These are phyloP conservation scores for Coemansia furcata DNA, from an alignment of 192 early-diverging fungal genomes.

Conservation along the genomic window DNA sequence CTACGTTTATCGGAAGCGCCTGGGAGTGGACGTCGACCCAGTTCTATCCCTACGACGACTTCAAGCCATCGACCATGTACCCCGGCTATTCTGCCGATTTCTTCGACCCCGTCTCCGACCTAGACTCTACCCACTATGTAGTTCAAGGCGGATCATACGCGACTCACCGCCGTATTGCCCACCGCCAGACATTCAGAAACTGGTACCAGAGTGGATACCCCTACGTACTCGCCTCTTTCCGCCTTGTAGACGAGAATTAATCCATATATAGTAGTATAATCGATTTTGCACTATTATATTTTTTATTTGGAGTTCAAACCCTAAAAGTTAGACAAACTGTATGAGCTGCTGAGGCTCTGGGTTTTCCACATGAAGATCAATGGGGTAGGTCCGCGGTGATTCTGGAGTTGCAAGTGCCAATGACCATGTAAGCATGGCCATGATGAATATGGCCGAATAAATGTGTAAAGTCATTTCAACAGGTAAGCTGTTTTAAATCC, in stretches of 20 bases:
- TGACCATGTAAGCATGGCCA: neutral
- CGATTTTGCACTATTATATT: neutral
- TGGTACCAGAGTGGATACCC: conserved; percentile 90
- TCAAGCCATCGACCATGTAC: conserved; percentile 64
- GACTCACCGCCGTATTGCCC: conserved; percentile 74
- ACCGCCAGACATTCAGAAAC: conserved; percentile 74
- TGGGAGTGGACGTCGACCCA: conserved; percentile 85
- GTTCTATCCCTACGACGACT: conserved; percentile 62
- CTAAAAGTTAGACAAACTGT: conserved; percentile 8
- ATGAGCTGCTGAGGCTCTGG: conserved; percentile 23
- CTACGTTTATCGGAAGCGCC: conserved; percentile 47
- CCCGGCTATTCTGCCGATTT: conserved; percentile 91
- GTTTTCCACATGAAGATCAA: conserved; percentile 32
- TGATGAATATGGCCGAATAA: neutral
- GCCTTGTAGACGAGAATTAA: conserved; percentile 31
- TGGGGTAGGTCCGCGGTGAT: conserved; percentile 20
- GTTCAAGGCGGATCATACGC: conserved; percentile 86
- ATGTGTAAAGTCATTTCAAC: neutral
- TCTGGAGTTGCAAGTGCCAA: conserved; percentile 1
- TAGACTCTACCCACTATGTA: conserved; percentile 67
- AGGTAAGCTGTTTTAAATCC: neutral
- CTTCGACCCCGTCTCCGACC: conserved; percentile 63
- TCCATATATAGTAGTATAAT: neutral
- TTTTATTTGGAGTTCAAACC: neutral
- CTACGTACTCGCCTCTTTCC: conserved; percentile 79